phyloP scores from a whole-genome alignment of 768 basidiomycete species.

The Strobilomyces dryophilus region DNA sequence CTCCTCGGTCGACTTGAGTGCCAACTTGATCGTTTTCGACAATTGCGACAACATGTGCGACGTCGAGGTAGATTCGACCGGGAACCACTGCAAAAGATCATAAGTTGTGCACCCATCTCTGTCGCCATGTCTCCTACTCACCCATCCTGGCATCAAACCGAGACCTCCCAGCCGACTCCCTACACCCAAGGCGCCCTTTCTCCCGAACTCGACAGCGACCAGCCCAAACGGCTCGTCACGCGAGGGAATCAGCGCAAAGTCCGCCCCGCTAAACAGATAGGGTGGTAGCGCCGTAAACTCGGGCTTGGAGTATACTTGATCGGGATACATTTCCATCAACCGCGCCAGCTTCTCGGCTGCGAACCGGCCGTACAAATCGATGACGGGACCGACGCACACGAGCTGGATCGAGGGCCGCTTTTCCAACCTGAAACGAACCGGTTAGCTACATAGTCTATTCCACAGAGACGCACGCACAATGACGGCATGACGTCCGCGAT shows the following conservation, averaged over 20 bases:
- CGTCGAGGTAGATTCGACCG: conserved; percentile 89
- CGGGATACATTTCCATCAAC: conserved; percentile 93
- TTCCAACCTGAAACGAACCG: conserved; percentile 52
- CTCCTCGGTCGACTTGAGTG: conserved; percentile 84
- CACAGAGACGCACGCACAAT: conserved; percentile 47
- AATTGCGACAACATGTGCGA: conserved; percentile 93
- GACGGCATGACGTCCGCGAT: conserved; percentile 95
- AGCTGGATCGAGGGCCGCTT: conserved; percentile 85
- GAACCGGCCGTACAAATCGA: conserved; percentile 92
- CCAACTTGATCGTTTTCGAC: conserved; percentile 92
- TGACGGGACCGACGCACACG: conserved; percentile 89
- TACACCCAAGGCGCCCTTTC: conserved; percentile 95
- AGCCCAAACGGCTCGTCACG: conserved; percentile 96
- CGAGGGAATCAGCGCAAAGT: conserved; percentile 93
- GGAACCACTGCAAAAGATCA: conserved; percentile 72
- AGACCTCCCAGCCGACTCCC: conserved; percentile 92
- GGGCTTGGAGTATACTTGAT: conserved; percentile 92
- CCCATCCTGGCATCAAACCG: conserved; percentile 98
- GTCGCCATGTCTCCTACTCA: conserved; percentile 35
- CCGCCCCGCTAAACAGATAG: conserved; percentile 90
- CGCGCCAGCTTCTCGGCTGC: conserved; percentile 92
- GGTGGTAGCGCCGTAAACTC: conserved; percentile 94
- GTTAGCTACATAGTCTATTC: not conserved
- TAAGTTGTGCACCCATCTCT: not conserved
- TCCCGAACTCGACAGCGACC: conserved; percentile 93